Percentiles rank a stretch among this genome's conserved stretches.
Conservation (phyloP, 2,329 filamentous ascomycete genomes). For the Alternaria gansuensis region DNA sequence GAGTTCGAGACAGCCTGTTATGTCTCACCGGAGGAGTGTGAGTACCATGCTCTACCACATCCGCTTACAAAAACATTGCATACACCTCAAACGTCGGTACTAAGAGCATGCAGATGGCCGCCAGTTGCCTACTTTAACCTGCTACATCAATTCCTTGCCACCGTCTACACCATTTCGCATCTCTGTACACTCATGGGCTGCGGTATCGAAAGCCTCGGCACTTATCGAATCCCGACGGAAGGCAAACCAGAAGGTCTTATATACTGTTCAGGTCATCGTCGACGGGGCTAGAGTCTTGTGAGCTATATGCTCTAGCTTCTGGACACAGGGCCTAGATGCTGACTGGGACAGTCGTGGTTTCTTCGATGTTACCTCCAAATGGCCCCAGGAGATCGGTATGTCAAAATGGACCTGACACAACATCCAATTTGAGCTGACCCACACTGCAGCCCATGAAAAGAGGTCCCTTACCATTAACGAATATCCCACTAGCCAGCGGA, state of each 20-base stretch:
- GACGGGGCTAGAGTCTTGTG: constrained; percentile 45
- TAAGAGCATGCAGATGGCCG: constrained; percentile 36
- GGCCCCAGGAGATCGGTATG: constrained; percentile 48
- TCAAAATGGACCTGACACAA: neutral
- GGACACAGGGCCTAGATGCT: constrained; percentile 33
- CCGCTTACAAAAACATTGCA: neutral
- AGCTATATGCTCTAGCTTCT: constrained; percentile 14
- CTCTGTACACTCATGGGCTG: constrained; percentile 49
- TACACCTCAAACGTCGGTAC: neutral
- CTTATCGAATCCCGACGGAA: constrained; percentile 41
- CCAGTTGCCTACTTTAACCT: constrained; percentile 44
- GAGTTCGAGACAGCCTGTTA: constrained; percentile 85
- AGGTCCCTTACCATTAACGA: constrained; percentile 25
- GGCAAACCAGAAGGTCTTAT: constrained; percentile 39
- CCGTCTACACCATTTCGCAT: constrained; percentile 45
- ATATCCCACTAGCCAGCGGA: constrained; percentile 65
- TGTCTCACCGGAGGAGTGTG: constrained; percentile 62
- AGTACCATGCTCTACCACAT: constrained; percentile 15
- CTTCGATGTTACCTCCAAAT: constrained; percentile 39
- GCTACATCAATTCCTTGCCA: constrained; percentile 42
- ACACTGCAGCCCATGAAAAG: constrained; percentile 38
- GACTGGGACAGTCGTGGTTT: constrained; percentile 38
- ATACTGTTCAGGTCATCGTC: constrained; percentile 41
- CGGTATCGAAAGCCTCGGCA: constrained; percentile 35
- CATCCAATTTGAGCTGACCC: neutral